Evolutionary conservation across 441 rosid genomes (phyloP).

Genomic region (Mallotus japonicus): DNA sequence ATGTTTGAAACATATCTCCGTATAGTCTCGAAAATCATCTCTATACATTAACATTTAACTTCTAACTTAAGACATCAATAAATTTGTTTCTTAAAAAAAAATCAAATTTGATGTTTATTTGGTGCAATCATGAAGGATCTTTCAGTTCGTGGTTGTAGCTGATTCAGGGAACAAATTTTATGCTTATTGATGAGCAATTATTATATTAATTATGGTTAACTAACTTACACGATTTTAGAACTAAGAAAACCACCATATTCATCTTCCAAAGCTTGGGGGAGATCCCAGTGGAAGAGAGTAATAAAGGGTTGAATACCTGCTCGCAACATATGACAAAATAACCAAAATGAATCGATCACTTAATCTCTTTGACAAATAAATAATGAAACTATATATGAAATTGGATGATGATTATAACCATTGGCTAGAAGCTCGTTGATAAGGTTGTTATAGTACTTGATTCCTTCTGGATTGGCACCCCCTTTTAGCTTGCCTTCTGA

Average conservation of each 20-base stretch:
- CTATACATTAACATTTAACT: constrained; percentile 7
- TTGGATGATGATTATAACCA: constrained; percentile 24
- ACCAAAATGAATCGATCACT: background rate
- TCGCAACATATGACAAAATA: background rate
- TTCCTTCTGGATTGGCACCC: constrained; percentile 52
- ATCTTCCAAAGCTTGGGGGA: constrained; percentile 32
- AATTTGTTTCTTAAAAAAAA: no score
- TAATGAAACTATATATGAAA: background rate
- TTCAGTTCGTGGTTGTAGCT: no score
- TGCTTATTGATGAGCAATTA: no score
- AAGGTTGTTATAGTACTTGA: constrained; percentile 32
- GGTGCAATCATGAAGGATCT: no score
- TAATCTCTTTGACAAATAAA: background rate
- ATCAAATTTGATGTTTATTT: no score
- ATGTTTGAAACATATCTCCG: constrained; percentile 44
- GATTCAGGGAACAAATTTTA: no score
- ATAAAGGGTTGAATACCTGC: constrained; percentile 29
- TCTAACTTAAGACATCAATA: no score
- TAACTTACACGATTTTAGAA: constrained; percentile 34
- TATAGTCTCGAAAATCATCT: constrained; percentile 46
- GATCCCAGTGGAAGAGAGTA: constrained; percentile 39
- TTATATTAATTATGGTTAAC: no score
- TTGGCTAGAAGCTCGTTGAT: constrained; percentile 58
- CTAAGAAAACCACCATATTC: constrained; percentile 33
- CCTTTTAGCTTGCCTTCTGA: constrained; percentile 51